phyloP scores from a whole-genome alignment of 208 protist species.

The Trypanosoma mega region DNA sequence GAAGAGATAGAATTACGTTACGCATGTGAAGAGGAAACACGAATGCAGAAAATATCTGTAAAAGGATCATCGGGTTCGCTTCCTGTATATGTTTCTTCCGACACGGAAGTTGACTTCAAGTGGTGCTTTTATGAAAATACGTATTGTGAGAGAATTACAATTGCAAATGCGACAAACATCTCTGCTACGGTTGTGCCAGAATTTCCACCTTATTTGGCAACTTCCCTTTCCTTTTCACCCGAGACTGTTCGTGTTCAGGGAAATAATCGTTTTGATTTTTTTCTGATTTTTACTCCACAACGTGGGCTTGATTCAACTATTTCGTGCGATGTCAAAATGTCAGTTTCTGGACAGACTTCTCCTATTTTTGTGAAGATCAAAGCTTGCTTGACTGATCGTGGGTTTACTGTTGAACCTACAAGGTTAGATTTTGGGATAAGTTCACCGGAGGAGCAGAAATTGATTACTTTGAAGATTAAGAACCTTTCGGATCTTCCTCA shows the following conservation, averaged over 20 bases:
- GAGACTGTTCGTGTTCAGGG: conserved; percentile 45
- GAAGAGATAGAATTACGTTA: conserved; percentile 53
- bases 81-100: conserved; percentile 68
- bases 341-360: conserved; percentile 42
- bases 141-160: conserved; percentile 67
- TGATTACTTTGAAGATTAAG: conserved; percentile 27
- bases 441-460: conserved; percentile 29
- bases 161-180: conserved; percentile 67
- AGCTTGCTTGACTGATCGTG: conserved; percentile 37
- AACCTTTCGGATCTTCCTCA: conserved; percentile 51
- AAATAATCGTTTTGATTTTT: conserved; percentile 39
- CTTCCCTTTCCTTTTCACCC: conserved; percentile 28
- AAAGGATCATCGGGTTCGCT: conserved; percentile 45
- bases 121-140: conserved; percentile 76
- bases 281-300: conserved; percentile 32
- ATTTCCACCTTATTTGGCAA: conserved; percentile 19
- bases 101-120: conserved; percentile 51
- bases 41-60: conserved; percentile 34
- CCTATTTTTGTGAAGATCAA: conserved; percentile 34
- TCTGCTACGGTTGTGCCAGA: conserved; percentile 36
- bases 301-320: conserved; percentile 16
- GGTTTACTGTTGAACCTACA: conserved; percentile 22
- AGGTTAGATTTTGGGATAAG: conserved; percentile 32
- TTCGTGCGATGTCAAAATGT: conserved; percentile 28
- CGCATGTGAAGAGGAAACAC: conserved; percentile 25